A percentile compares a stretch with the other conserved stretches of the same genome.
Conservation (phyloP, 2,329 filamentous ascomycete species). For the Calonectria hawksworthii region DNA sequence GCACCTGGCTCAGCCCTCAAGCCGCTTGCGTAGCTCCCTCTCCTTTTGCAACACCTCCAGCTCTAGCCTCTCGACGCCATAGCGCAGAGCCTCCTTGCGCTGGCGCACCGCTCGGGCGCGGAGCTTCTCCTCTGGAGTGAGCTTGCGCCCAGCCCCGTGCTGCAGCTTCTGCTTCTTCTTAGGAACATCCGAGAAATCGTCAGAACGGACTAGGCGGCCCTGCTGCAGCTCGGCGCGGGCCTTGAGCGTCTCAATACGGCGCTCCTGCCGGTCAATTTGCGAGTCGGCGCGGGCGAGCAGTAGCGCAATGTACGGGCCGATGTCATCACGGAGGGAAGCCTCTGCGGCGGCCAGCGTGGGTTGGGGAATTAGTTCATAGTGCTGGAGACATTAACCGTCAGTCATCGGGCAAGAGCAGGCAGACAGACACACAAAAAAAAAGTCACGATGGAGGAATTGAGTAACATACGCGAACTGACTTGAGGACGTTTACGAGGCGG, state of each 20-base stretch:
- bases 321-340: conserved; percentile 86
- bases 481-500: conserved; percentile 67
- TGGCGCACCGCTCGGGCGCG: conserved; percentile 75
- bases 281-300: conserved; percentile 86
- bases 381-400: conserved; percentile 63
- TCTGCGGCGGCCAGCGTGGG: conserved; percentile 86
- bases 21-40: conserved; percentile 67
- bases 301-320: conserved; percentile 85
- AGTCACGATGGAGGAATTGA: conserved; percentile 3
- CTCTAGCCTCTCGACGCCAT: conserved; percentile 88
- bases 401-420: background rate
- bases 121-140: conserved; percentile 68
- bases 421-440: no score
- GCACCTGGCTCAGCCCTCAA: conserved; percentile 53
- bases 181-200: conserved; percentile 35
- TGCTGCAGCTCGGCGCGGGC: conserved; percentile 88
- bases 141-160: conserved; percentile 47
- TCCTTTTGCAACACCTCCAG: conserved; percentile 86
- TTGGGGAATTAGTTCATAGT: conserved; percentile 94
- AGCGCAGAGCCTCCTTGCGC: conserved; percentile 88
- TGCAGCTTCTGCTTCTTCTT: conserved; percentile 36
- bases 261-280: conserved; percentile 85
- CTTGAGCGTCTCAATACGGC: conserved; percentile 86
- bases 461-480: conserved; percentile 67
- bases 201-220: conserved; percentile 66